Evolutionary conservation across 2,329 filamentous ascomycete species (phyloP).

Genomic region (Colletotrichum nymphaeae): DNA sequence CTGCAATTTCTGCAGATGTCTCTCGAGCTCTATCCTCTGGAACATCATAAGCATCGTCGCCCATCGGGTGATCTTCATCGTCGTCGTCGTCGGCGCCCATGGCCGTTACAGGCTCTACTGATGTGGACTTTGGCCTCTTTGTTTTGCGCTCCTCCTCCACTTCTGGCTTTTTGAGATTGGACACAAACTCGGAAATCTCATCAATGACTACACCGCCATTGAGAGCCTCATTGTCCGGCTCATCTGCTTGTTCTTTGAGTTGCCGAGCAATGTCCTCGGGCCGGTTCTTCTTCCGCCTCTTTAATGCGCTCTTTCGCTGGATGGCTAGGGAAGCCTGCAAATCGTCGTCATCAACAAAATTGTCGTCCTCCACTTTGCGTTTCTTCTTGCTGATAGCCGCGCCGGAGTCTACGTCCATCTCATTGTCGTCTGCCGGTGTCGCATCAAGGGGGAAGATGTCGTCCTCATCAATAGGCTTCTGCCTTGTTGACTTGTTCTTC

Average conservation of each 20-base stretch:
- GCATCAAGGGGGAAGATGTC: slow-evolving; percentile 63
- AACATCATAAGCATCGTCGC: slow-evolving; percentile 33
- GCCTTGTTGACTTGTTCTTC: slow-evolving; percentile 81
- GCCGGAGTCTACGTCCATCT: slow-evolving; percentile 83
- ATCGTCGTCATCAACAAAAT: slow-evolving; percentile 91
- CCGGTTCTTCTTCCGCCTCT: slow-evolving; percentile 88
- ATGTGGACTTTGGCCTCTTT: slow-evolving; percentile 53
- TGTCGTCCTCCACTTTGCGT: slow-evolving; percentile 71
- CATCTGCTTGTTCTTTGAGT: slow-evolving; percentile 73
- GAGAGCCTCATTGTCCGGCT: slow-evolving; percentile 59
- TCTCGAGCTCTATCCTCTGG: slow-evolving; percentile 53
- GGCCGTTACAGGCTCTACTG: slow-evolving; percentile 53
- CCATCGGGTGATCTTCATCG: slow-evolving; percentile 49
- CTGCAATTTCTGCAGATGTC: slow-evolving; percentile 63
- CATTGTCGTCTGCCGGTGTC: slow-evolving; percentile 52
- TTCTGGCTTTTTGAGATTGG: slow-evolving; percentile 79
- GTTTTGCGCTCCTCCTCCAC: slow-evolving; percentile 66
- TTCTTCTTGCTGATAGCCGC: slow-evolving; percentile 65
- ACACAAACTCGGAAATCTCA: slow-evolving; percentile 94
- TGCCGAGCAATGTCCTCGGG: slow-evolving; percentile 90
- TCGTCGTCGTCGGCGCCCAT: slow-evolving; percentile 56
- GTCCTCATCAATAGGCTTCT: slow-evolving; percentile 74
- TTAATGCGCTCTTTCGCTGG: slow-evolving; percentile 86
- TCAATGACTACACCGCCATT: slow-evolving; percentile 85
- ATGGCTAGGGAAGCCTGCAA: slow-evolving; percentile 86